Base-by-base conservation (phyloP, 257 asterid genomes). In the Salvia miltiorrhiza region DNA sequence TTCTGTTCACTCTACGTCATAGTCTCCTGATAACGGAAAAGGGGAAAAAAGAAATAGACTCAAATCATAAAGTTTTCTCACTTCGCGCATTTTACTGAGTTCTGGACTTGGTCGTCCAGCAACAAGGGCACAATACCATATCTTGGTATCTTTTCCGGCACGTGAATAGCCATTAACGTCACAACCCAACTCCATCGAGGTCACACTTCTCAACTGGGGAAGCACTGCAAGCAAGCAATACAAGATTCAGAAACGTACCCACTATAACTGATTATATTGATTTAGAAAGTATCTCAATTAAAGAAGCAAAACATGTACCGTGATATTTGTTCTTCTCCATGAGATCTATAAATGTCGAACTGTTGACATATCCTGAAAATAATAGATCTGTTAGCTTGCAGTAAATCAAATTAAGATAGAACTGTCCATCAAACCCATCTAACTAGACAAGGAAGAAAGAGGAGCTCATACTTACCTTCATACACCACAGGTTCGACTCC, bases 61-160 rank as follows among this genome's bases (percentile, higher is more conserved):
- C 28, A 0, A 43, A 30, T 2, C 44, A 53, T 55, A 54, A 21
- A 14, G 30, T 54, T 48, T 69, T 9, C 93, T 91, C 74, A 94
- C 99, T 80, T 85, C 88, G 49, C 97, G 99, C 99, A 94, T 90
- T 80, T 81, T 74, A 64, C 83, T 87, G 73, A 94, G 96, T 81
- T 94, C 97, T 40, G 79, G 87, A 82, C 99, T 91, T 24, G 78
- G 87, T 76, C 99, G 83, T 76, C 97, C 99, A 69, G 90, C 93
- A 70, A 87, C 80, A 77, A 94, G 77, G 78, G 88, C 97, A 82
- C 99, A 94, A 66, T 94, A 94, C 99, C 99, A 94, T 71, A 89
- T 71, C 85, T 72, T 88, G 70, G 87, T 72, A 81, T 80, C 97
- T 73, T 71, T 77, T 54, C 97, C 95, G 2, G 96, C 93, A 72